These are phyloP conservation scores for Candida pini DNA, from an alignment of 805 yeast genomes.

Conservation along the genomic window DNA sequence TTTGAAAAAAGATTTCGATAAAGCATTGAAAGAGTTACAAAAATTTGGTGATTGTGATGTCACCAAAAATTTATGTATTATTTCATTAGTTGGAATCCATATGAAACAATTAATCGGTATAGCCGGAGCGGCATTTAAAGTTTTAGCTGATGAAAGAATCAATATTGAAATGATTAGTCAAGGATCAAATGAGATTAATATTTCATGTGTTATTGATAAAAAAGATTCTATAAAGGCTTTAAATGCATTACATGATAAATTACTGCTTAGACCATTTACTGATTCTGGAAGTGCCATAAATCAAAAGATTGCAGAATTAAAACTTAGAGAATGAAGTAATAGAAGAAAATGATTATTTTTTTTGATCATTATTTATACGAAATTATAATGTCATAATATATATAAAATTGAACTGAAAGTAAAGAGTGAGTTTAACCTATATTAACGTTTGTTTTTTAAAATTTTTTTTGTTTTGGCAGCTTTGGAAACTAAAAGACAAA, in stretches of 20 bases:
- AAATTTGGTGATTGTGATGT: conserved; percentile 86
- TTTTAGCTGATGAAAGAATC: conserved; percentile 83
- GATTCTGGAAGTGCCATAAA: conserved; percentile 33
- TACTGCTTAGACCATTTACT: conserved; percentile 45
- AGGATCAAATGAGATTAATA: conserved; percentile 97
- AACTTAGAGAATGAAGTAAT: too few relatives aligned
- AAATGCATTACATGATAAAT: conserved; percentile 72
- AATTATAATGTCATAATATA: neutral
- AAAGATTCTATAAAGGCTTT: conserved; percentile 80
- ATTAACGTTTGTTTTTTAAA: neutral
- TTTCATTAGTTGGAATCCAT: conserved; percentile 92
- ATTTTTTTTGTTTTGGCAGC: neutral
- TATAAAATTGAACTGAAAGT: neutral
- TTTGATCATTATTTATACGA: conserved; percentile 1
- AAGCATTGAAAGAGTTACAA: conserved; percentile 73
- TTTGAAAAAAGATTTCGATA: conserved; percentile 45
- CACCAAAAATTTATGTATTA: conserved; percentile 81
- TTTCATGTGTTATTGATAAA: conserved; percentile 88
- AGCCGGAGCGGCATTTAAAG: conserved; percentile 95
- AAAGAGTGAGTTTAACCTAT: neutral
- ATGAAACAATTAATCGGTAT: conserved; percentile 96
- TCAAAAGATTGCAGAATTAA: conserved; percentile 41
- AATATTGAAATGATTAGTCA: conserved; percentile 98
- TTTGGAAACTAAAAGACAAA: conserved; percentile 61
- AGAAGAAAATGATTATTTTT: neutral